Percentiles rank a stretch among this genome's conserved stretches.
Conservation (phyloP, 257 asterid genomes). For the Hygrophila difformis region DNA sequence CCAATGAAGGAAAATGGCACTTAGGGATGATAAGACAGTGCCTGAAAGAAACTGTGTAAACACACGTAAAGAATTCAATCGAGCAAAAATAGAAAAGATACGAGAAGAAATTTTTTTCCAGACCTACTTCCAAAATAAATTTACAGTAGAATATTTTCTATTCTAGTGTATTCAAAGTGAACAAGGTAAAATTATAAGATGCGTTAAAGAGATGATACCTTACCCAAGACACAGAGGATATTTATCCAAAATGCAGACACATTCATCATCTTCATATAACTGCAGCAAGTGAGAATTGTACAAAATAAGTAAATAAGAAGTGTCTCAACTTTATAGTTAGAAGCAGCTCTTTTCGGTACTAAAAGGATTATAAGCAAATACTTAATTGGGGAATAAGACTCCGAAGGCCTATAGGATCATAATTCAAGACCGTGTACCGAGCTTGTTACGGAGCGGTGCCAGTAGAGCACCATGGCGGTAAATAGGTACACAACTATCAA, state of each 20-base stretch:
- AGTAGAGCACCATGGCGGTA: too few relatives aligned
- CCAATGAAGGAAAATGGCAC: slow-evolving; percentile 71
- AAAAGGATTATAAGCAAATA: too few relatives aligned
- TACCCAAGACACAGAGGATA: slow-evolving; percentile 93
- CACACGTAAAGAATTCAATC: neutral
- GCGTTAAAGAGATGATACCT: slow-evolving; percentile 56
- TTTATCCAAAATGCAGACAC: slow-evolving; percentile 86
- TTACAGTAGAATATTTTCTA: too few relatives aligned
- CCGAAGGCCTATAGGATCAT: too few relatives aligned
- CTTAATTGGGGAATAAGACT: too few relatives aligned
- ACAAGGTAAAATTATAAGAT: slow-evolving; percentile 13
- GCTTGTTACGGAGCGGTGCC: too few relatives aligned
- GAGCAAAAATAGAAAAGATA: neutral
- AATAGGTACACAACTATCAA: too few relatives aligned
- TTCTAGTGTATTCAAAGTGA: too few relatives aligned
- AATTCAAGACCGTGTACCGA: too few relatives aligned
- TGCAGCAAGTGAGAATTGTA: slow-evolving; percentile 27
- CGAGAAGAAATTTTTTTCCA: too few relatives aligned
- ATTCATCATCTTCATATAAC: slow-evolving; percentile 86
- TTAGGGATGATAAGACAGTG: slow-evolving; percentile 89
- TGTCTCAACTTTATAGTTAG: neutral
- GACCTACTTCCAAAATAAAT: too few relatives aligned
- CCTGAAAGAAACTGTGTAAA: slow-evolving; percentile 31
- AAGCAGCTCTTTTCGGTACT: too few relatives aligned
- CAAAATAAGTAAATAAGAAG: neutral